Evolutionary conservation across 2,329 filamentous ascomycete genomes (phyloP).

Genomic region (Trichoderma afroharzianum): DNA sequence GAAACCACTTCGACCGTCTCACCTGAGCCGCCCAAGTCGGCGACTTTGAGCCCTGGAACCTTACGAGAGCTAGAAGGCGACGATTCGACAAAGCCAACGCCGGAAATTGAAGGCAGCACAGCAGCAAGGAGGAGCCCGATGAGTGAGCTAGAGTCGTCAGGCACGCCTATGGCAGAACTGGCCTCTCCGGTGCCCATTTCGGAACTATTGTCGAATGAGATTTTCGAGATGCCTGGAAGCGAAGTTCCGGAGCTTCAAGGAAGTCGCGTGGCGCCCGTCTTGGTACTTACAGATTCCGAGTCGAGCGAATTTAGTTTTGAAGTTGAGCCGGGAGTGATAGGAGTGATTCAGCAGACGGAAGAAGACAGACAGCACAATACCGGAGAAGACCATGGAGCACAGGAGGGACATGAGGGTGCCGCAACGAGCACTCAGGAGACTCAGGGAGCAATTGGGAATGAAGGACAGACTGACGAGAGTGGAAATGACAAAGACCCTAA

Average conservation of each 20-base stretch:
- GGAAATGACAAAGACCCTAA: neutral
- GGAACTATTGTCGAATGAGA: slow-evolving; percentile 15
- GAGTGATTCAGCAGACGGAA: neutral
- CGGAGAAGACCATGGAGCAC: neutral
- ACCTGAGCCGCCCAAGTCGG: neutral
- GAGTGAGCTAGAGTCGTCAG: slow-evolving; percentile 4
- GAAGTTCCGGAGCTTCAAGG: slow-evolving; percentile 18
- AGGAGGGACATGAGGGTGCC: neutral
- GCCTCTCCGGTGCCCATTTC: slow-evolving; percentile 5
- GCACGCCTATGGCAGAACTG: neutral
- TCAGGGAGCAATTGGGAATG: neutral
- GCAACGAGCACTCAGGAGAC: neutral
- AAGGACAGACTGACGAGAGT: neutral
- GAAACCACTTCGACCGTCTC: neutral
- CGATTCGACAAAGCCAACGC: neutral
- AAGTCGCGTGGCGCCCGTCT: neutral
- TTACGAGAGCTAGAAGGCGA: slow-evolving; percentile 11
- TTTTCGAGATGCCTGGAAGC: slow-evolving; percentile 19
- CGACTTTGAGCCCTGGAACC: neutral
- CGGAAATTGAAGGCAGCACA: slow-evolving; percentile 3
- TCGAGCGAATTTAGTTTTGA: slow-evolving; percentile 9
- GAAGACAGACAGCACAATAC: neutral
- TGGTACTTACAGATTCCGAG: neutral
- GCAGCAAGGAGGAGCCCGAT: slow-evolving; percentile 3
- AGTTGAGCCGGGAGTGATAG: neutral